Base-by-base conservation (phyloP, 805 yeast species). In the Hyphopichia homilentoma region DNA sequence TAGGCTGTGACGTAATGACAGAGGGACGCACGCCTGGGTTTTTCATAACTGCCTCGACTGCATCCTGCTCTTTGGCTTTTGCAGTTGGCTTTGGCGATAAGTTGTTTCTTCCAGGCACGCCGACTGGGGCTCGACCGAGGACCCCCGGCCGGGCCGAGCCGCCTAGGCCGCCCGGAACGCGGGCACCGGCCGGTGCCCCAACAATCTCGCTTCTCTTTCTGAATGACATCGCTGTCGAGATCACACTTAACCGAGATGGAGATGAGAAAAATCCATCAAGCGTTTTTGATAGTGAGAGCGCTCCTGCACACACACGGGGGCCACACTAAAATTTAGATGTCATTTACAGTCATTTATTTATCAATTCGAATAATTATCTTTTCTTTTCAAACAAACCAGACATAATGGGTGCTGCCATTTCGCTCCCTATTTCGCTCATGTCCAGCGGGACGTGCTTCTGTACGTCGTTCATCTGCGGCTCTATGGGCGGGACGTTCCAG, bases 21-120 rank as follows among this genome's bases (percentile, higher is more conserved):
- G 97, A 88, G 0, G 97, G 95, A 40, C 79, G 70, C 2, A 84
- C 65, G 3, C 84, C 88, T 0, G 80, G 80, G 51, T 79, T 55
- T 6, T 41, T 39, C 31, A 43, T 19, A 6, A 40, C 14, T 9
- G 13, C 6, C 11, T 17, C 21, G 13, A 27, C n/a, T 11, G 11
- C 23, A 18, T 17, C 14, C 13, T 27, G 13, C 13, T 17, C 18
- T 2, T 29, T 8, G 22, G 30, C 25, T 7, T 17, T 25, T 7
- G 30, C n/a, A 16, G 25, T 22, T 17, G 25, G 38, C 21, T 12
- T 11, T 15, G 19, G 13, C 7, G 8, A 7, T 22, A 6, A 20
- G 27, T n/a, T n/a, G n/a, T n/a, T n/a, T 7, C 25, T 22, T 11
- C 13, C 12, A 13, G 25, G 8, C 25, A 17, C 28, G 23, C 35